phyloP scores from a whole-genome alignment of 139 green algal genomes.

The Chlorella sp. region DNA sequence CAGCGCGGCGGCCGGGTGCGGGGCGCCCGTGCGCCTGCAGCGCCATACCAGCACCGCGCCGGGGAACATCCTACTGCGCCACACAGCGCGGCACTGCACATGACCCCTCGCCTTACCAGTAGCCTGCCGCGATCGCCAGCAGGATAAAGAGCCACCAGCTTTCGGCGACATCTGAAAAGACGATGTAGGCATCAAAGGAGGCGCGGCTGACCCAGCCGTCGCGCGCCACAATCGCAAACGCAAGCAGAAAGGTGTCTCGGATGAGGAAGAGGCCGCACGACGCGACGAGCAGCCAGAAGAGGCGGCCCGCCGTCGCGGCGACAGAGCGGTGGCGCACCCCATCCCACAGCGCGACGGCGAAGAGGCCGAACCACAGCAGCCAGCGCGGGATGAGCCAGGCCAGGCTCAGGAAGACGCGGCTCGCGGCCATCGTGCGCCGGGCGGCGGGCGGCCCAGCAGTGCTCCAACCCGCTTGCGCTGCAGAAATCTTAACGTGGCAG shows the following conservation, averaged over 20 bases:
- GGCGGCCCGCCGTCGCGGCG: no score
- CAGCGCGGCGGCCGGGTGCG: not conserved
- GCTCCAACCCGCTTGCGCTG: no score
- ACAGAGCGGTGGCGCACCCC: slow-evolving; percentile 40
- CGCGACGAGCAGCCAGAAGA: not conserved
- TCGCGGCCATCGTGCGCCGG: slow-evolving; percentile 2
- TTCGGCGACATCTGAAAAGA: slow-evolving; percentile 54
- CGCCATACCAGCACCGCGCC: not conserved
- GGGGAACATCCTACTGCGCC: not conserved
- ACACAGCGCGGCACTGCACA: not conserved
- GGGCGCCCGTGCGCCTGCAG: not conserved
- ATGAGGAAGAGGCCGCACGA: slow-evolving; percentile 8
- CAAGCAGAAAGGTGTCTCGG: slow-evolving; percentile 22
- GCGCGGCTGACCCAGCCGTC: not conserved
- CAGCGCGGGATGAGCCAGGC: slow-evolving; percentile 42
- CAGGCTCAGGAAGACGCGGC: slow-evolving; percentile 17
- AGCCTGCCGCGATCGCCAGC: slow-evolving; percentile 51
- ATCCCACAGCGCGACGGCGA: slow-evolving; percentile 32
- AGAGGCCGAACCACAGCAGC: slow-evolving; percentile 38
- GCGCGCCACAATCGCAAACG: no score
- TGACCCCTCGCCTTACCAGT: slow-evolving; percentile 41
- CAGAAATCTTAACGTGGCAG: no score
- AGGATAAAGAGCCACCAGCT: slow-evolving; percentile 46
- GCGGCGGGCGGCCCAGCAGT: no score
- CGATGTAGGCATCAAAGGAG: slow-evolving; percentile 44